phyloP scores from a whole-genome alignment of 2,329 filamentous ascomycete genomes.

The Colletotrichum sp. region DNA sequence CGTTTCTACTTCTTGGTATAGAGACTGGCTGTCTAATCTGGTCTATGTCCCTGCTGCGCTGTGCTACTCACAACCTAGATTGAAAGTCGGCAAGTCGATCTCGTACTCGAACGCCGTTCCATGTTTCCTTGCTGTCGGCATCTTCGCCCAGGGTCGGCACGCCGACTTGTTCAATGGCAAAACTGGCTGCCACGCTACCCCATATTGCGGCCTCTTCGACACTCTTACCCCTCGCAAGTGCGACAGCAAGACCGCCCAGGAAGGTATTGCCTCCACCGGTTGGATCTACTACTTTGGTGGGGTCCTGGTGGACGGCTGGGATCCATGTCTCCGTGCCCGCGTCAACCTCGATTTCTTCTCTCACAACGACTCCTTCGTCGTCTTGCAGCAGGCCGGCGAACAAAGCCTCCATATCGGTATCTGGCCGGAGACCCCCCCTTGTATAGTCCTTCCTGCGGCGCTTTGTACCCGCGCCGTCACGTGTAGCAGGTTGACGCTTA shows the following conservation, averaged over 20 bases:
- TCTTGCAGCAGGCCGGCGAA: constrained; percentile 64
- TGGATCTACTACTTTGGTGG: constrained; percentile 77
- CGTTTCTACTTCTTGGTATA: background rate
- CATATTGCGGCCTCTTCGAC: constrained; percentile 77
- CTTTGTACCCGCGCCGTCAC: constrained; percentile 30
- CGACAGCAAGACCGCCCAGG: constrained; percentile 66
- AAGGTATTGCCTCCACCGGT: constrained; percentile 96
- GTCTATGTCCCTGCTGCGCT: background rate
- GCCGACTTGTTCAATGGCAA: constrained; percentile 94
- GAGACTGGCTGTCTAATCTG: background rate
- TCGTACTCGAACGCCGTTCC: constrained; percentile 64
- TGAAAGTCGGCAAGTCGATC: constrained; percentile 59
- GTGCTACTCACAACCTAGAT: constrained; percentile 33
- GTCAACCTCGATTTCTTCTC: constrained; percentile 66
- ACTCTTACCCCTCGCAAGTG: constrained; percentile 61
- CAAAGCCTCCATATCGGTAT: constrained; percentile 68
- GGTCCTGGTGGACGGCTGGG: constrained; percentile 71
- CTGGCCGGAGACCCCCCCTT: constrained; percentile 59
- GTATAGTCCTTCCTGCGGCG: constrained; percentile 49
- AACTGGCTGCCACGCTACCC: constrained; percentile 85
- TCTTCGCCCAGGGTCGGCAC: constrained; percentile 66
- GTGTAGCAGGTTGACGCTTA: constrained; percentile 40
- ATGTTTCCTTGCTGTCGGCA: constrained; percentile 56
- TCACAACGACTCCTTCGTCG: constrained; percentile 54
- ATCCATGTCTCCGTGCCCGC: constrained; percentile 76